These are phyloP conservation scores for Drosera spatulata DNA, from an alignment of 179 eudicot species.

Conservation along the genomic window DNA sequence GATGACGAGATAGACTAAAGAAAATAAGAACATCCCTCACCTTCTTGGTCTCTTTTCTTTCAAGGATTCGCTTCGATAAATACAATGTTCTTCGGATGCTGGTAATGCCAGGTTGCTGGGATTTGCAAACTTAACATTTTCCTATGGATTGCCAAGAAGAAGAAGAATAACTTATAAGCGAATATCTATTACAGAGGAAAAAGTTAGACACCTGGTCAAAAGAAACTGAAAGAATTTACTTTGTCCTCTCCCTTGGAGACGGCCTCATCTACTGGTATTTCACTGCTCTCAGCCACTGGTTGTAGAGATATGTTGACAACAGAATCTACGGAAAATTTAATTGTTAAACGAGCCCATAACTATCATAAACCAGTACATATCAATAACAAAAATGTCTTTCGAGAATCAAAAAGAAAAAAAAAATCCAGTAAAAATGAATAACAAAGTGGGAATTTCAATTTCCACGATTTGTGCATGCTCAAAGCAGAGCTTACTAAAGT, in stretches of 20 bases:
- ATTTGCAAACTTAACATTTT: conserved; percentile 12
- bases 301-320: no score
- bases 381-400: no score
- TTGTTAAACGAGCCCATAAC: no score
- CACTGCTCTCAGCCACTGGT: no score
- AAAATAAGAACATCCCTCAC: conserved; percentile 18
- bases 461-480: no score
- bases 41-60: conserved; percentile 36
- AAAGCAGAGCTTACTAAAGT: no score
- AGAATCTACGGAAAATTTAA: no score
- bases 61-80: conserved; percentile 12
- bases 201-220: not conserved
- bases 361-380: no score
- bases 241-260: conserved; percentile 15
- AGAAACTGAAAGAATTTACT: conserved; percentile 22
- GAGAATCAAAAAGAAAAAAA: no score
- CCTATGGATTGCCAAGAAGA: conserved; percentile 12
- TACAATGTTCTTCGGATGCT: conserved; percentile 7
- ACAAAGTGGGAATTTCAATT: no score
- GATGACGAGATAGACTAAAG: not conserved
- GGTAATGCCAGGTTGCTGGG: conserved; percentile 6
- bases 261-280: no score
- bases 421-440: no score
- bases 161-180: conserved; percentile 1
- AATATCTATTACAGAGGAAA: not conserved